These are phyloP conservation scores for Davidsoniella virescens DNA, from an alignment of 2,329 filamentous ascomycete genomes.

Conservation along the genomic window DNA sequence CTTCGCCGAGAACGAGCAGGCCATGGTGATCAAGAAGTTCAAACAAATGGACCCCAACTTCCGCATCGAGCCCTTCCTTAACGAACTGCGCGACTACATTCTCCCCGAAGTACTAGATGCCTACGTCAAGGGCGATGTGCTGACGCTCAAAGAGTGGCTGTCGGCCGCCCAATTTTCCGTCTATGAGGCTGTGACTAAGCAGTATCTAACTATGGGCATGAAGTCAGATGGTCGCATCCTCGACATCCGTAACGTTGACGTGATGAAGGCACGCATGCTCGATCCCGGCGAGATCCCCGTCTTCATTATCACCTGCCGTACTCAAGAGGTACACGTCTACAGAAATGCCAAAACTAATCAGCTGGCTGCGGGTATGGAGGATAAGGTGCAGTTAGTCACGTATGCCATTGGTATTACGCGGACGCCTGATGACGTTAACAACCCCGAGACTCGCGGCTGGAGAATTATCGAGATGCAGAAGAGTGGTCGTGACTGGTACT, in stretches of 20 bases:
- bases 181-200: conserved; percentile 90
- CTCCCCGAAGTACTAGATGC: conserved; percentile 92
- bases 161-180: conserved; percentile 93
- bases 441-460: conserved; percentile 93
- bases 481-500: conserved; percentile 76
- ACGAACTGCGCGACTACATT: conserved; percentile 94
- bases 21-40: conserved; percentile 95
- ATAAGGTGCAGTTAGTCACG: conserved; percentile 94
- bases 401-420: conserved; percentile 95
- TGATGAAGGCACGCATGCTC: conserved; percentile 61
- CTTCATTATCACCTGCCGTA: conserved; percentile 91
- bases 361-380: conserved; percentile 92
- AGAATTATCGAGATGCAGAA: conserved; percentile 97
- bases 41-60: conserved; percentile 89
- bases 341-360: conserved; percentile 77
- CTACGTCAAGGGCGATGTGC: conserved; percentile 89
- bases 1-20: conserved; percentile 97
- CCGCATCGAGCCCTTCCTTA: conserved; percentile 85
- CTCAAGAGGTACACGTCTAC: conserved; percentile 96
- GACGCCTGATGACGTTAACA: conserved; percentile 87
- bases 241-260: conserved; percentile 88
- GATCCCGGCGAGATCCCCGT: conserved; percentile 82
- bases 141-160: conserved; percentile 85
- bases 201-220: conserved; percentile 84
- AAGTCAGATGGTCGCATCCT: conserved; percentile 91